These are phyloP conservation scores for Helianthus annuus DNA, from an alignment of 129 eudicot genomes.

Conservation along the genomic window DNA sequence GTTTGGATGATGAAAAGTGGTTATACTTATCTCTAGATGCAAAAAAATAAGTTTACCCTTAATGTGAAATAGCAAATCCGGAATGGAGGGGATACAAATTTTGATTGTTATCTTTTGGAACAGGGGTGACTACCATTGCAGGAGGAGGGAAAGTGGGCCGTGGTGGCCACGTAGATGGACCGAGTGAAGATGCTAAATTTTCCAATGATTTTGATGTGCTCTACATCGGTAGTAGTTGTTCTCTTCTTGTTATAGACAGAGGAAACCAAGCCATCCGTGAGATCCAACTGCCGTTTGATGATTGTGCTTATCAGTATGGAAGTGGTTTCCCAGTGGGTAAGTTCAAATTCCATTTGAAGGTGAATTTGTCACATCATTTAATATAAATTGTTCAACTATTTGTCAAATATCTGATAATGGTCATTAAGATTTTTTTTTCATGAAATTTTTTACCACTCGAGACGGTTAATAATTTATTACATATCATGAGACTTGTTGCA, in stretches of 20 bases:
- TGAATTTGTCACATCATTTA: neutral
- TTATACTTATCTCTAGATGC: neutral
- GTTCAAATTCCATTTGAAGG: neutral
- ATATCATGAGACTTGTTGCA: constrained; percentile 26
- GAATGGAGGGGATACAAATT: neutral
- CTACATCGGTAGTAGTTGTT: constrained; percentile 94
- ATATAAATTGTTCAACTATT: neutral
- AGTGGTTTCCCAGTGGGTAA: constrained; percentile 88
- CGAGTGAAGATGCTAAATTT: constrained; percentile 95
- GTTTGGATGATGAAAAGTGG: neutral
- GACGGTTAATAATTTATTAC: neutral
- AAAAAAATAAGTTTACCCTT: no score
- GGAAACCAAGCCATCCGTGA: constrained; percentile 96
- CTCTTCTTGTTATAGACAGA: constrained; percentile 92
- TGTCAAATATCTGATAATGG: neutral
- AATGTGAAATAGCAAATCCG: no score
- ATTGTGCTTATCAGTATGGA: constrained; percentile 94
- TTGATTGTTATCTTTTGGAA: constrained; percentile 3
- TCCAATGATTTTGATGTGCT: constrained; percentile 93
- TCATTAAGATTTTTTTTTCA: neutral
- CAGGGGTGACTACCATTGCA: constrained; percentile 94
- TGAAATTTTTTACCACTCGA: neutral
- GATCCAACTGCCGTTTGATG: constrained; percentile 90
- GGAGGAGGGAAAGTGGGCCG: constrained; percentile 86
- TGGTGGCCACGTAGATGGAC: constrained; percentile 94